A percentile compares a stretch with the other conserved stretches of the same genome.
These are phyloP conservation scores for Eimeria brunetti DNA, from an alignment of 169 alveolate species.

Conservation along the genomic window DNA sequence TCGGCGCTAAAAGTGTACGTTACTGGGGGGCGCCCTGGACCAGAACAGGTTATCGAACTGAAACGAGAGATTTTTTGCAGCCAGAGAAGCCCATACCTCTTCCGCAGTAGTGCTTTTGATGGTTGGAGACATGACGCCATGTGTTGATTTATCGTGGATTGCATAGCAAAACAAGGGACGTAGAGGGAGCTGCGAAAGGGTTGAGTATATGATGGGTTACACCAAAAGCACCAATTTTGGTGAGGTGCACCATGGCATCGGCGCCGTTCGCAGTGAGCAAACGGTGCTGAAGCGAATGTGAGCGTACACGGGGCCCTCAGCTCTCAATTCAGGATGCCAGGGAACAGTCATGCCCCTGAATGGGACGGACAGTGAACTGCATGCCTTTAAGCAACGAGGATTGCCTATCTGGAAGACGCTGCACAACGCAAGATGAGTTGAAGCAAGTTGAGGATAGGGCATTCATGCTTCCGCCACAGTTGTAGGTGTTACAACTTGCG, in stretches of 20 bases:
- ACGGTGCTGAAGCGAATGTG: no score
- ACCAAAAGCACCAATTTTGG: background rate
- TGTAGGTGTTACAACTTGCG: background rate
- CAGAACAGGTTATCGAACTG: background rate
- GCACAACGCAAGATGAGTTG: background rate
- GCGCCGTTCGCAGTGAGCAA: background rate
- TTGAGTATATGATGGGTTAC: background rate
- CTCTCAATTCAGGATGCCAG: background rate
- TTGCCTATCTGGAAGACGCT: background rate
- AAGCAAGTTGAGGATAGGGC: background rate
- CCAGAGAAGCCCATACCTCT: background rate
- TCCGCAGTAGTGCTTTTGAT: background rate
- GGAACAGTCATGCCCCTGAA: background rate
- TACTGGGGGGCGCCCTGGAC: background rate
- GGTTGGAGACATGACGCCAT: background rate
- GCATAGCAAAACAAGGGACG: background rate
- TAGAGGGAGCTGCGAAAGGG: background rate
- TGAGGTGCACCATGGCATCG: background rate
- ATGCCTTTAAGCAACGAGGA: background rate
- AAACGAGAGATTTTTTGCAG: constrained; percentile 14
- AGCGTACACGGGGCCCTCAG: background rate
- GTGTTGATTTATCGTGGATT: background rate
- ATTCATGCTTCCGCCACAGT: background rate
- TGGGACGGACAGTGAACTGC: background rate
- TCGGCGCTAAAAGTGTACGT: background rate